Evolutionary conservation across 441 rosid genomes (phyloP).

Genomic region (Francoa sonchifolia): DNA sequence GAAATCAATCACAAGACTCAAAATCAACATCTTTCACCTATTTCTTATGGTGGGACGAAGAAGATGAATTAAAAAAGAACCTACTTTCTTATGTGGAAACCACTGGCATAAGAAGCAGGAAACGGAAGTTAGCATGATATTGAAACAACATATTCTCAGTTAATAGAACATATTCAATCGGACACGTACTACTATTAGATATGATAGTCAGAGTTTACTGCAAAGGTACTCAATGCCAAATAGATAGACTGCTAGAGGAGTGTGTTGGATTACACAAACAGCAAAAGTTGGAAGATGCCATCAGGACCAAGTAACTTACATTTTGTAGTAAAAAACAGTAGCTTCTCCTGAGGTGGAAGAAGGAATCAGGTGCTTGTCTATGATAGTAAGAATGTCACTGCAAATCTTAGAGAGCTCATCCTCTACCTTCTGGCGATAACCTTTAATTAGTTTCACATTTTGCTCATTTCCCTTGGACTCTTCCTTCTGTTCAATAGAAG

Average conservation of each 20-base stretch:
- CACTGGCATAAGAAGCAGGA: too few relatives aligned
- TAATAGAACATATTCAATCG: too few relatives aligned
- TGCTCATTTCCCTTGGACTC: slow-evolving; percentile 15
- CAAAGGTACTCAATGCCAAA: background rate
- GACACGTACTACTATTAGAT: background rate
- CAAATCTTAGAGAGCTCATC: slow-evolving; percentile 88
- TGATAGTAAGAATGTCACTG: slow-evolving; percentile 67
- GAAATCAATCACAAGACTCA: slow-evolving; percentile 1
- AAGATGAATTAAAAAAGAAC: too few relatives aligned
- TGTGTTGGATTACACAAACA: background rate
- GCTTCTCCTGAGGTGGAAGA: slow-evolving; percentile 86
- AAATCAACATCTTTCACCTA: too few relatives aligned
- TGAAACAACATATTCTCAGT: too few relatives aligned
- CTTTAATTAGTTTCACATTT: slow-evolving; percentile 41
- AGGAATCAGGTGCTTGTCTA: slow-evolving; percentile 76
- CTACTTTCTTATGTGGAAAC: too few relatives aligned
- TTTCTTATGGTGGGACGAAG: too few relatives aligned
- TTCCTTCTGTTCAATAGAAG: slow-evolving; percentile 18
- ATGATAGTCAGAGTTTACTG: background rate
- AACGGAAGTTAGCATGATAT: too few relatives aligned
- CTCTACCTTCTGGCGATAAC: slow-evolving; percentile 88
- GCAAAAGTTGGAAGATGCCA: background rate
- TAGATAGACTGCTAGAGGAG: background rate
- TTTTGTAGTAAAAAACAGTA: slow-evolving; percentile 94
- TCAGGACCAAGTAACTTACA: slow-evolving; percentile 28